These are phyloP conservation scores for Erythrobasidium yunnanense DNA, from an alignment of 768 basidiomycete genomes.

Conservation along the genomic window DNA sequence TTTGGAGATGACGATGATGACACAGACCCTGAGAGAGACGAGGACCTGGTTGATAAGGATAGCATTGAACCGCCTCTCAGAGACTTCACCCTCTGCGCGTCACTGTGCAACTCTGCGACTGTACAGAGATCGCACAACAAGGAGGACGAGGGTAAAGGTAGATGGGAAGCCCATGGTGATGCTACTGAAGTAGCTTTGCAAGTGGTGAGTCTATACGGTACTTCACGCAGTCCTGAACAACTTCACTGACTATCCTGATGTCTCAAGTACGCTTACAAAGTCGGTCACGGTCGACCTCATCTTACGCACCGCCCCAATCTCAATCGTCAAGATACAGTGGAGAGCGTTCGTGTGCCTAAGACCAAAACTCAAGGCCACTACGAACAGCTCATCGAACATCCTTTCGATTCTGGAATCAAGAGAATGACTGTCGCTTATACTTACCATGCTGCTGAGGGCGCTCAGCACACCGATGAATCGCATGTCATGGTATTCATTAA, in stretches of 20 bases:
- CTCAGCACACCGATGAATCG: conserved; percentile 7
- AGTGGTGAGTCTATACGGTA: conserved; percentile 40
- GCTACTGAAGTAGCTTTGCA: conserved; percentile 46
- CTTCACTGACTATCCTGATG: background rate
- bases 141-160: conserved; percentile 37
- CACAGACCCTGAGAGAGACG: conserved; percentile 27
- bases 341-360: conserved; percentile 5
- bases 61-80: conserved; percentile 39
- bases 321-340: conserved; percentile 4
- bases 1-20: conserved; percentile 29
- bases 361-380: conserved; percentile 38
- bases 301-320: conserved; percentile 38
- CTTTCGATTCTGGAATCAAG: conserved; percentile 47
- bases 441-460: conserved; percentile 25
- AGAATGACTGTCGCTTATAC: conserved; percentile 42
- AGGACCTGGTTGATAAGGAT: conserved; percentile 38
- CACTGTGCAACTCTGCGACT: conserved; percentile 45
- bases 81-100: conserved; percentile 42
- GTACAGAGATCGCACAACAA: conserved; percentile 36
- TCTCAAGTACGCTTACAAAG: conserved; percentile 40
- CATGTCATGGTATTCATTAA: conserved; percentile 37
- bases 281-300: conserved; percentile 43
- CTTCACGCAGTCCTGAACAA: conserved; percentile 25
- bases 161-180: conserved; percentile 45
- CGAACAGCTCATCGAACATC: conserved; percentile 44